A percentile compares a stretch with the other conserved stretches of the same genome.
Evolutionary conservation across 1,284 basidiomycete genomes (phyloP).

Genomic region (Cutaneotrichosporon dermatis): DNA sequence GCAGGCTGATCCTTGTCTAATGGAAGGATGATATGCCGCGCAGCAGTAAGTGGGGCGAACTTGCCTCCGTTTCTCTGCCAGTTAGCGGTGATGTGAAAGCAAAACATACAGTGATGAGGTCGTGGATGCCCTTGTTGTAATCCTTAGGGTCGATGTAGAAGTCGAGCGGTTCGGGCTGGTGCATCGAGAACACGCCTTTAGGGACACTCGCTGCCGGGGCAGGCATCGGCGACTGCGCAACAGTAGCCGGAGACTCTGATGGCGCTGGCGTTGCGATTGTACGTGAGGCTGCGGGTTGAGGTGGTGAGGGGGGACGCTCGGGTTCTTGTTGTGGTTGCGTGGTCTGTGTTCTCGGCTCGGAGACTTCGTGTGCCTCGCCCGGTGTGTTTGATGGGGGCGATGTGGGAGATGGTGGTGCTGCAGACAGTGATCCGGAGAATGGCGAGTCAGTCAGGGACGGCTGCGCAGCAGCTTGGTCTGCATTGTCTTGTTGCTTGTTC

Average conservation of each 20-base stretch:
- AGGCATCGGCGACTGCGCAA: too few relatives aligned
- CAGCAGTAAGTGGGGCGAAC: background rate
- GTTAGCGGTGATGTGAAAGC: background rate
- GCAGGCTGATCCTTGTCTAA: background rate
- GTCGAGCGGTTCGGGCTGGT: background rate
- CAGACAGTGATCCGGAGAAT: background rate
- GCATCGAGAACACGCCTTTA: background rate
- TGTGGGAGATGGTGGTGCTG: background rate
- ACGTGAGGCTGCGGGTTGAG: too few relatives aligned
- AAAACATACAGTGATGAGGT: background rate
- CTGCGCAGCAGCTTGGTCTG: too few relatives aligned
- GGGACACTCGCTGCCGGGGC: too few relatives aligned
- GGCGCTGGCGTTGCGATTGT: too few relatives aligned
- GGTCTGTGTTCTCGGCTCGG: too few relatives aligned
- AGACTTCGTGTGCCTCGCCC: too few relatives aligned
- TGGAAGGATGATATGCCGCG: slow-evolving; percentile 1
- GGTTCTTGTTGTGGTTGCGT: too few relatives aligned
- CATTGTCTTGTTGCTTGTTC: too few relatives aligned
- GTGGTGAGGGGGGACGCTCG: too few relatives aligned
- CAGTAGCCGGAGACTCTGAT: too few relatives aligned
- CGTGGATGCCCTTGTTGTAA: background rate
- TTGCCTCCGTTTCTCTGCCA: background rate
- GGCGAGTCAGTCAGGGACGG: background rate
- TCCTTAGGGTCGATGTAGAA: background rate
- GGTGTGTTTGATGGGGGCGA: background rate